Conservation (phyloP, 2,329 filamentous ascomycete genomes). For the Alternaria novae-zelandiae region DNA sequence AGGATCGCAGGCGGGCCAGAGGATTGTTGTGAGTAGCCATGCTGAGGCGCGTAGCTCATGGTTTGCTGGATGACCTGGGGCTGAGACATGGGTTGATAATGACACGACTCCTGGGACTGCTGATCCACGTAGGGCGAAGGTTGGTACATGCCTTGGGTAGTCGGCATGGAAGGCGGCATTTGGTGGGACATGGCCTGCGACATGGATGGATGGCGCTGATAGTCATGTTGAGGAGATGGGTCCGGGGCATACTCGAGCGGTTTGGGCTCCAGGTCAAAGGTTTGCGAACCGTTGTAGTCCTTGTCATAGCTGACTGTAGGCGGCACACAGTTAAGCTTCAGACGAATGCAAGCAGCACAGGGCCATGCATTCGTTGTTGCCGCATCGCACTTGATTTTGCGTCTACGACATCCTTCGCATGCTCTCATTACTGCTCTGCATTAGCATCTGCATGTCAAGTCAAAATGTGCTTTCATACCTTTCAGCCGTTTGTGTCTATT, state of each 20-base stretch:
- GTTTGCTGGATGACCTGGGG: conserved; percentile 41
- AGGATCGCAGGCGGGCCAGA: conserved; percentile 35
- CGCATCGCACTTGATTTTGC: conserved; percentile 98
- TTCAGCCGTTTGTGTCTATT: conserved; percentile 97
- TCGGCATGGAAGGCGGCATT: conserved; percentile 36
- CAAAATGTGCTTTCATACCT: conserved; percentile 61
- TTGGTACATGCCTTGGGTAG: conserved; percentile 46
- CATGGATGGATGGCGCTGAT: conserved; percentile 43
- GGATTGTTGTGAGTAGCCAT: conserved; percentile 41
- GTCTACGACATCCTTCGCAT: conserved; percentile 90
- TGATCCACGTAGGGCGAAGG: conserved; percentile 44
- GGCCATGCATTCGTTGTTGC: conserved; percentile 98
- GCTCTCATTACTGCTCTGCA: conserved; percentile 82
- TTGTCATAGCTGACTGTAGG: conserved; percentile 81
- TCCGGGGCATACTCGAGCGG: conserved; percentile 49
- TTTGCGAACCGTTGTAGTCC: conserved; percentile 53
- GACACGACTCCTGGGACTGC: conserved; percentile 42
- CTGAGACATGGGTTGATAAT: conserved; percentile 46
- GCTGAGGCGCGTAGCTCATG: conserved; percentile 43
- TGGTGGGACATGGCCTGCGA: conserved; percentile 37
- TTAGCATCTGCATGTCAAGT: conserved; percentile 28
- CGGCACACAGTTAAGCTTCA: conserved; percentile 92
- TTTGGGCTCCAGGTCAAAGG: conserved; percentile 50
- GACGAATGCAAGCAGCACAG: conserved; percentile 87
- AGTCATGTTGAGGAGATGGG: conserved; percentile 50